Evolutionary conservation across 2,329 filamentous ascomycete species (phyloP).

Genomic region (Fusarium chuoi): DNA sequence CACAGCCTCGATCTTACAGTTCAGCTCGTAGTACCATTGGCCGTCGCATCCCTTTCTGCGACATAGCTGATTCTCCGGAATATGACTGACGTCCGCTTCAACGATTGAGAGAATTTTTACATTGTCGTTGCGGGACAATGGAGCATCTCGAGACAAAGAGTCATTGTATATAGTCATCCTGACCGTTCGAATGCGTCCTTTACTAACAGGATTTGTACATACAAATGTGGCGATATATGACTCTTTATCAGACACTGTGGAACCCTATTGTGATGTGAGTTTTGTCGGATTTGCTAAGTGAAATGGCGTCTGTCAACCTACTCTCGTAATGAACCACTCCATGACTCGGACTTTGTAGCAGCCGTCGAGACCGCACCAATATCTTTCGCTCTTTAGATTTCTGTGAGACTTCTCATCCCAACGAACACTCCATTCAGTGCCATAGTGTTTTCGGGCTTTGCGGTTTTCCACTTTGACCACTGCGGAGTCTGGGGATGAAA

Average conservation of each 20-base stretch:
- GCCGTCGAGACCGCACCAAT: slow-evolving; percentile 52
- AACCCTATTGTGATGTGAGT: slow-evolving; percentile 42
- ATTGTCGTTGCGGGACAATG: slow-evolving; percentile 50
- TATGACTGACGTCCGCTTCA: slow-evolving; percentile 54
- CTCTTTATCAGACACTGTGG: slow-evolving; percentile 53
- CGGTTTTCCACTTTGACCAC: slow-evolving; percentile 54
- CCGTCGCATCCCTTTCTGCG: slow-evolving; percentile 51
- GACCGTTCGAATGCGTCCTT: slow-evolving; percentile 49
- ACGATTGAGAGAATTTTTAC: slow-evolving; percentile 51
- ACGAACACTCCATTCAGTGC: slow-evolving; percentile 48
- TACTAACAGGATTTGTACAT: slow-evolving; percentile 46
- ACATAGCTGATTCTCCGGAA: slow-evolving; percentile 51
- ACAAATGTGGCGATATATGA: slow-evolving; percentile 50
- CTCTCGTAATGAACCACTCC: slow-evolving; percentile 57
- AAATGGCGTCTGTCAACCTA: slow-evolving; percentile 23
- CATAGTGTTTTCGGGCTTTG: slow-evolving; percentile 57
- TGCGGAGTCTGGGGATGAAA: slow-evolving; percentile 48
- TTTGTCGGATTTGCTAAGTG: background rate
- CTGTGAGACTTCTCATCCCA: slow-evolving; percentile 48
- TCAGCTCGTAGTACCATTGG: slow-evolving; percentile 53
- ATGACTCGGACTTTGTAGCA: slow-evolving; percentile 53
- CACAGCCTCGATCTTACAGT: slow-evolving; percentile 54
- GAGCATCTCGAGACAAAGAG: slow-evolving; percentile 46
- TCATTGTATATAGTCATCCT: slow-evolving; percentile 53
- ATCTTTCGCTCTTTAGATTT: slow-evolving; percentile 46